These are phyloP conservation scores for Chlorella sp. DNA, from an alignment of 139 green algal species.

Conservation along the genomic window DNA sequence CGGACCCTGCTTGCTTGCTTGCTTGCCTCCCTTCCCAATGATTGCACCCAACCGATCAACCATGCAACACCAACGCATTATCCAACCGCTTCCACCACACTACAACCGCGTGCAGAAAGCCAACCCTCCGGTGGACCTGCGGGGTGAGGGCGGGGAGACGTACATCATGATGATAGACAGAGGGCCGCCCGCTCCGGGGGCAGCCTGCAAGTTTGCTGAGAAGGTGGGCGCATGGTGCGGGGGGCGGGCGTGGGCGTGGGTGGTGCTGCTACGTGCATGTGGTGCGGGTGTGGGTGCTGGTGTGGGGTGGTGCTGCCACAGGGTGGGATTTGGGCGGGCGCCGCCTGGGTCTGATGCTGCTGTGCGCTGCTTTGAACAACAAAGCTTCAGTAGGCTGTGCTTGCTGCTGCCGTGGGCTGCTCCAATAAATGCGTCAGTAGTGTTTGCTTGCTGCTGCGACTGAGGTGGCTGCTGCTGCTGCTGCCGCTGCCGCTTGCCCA, in stretches of 20 bases:
- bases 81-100: background rate
- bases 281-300: too few species aligned
- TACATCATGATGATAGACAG: constrained; percentile 78
- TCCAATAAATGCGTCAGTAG: background rate
- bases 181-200: constrained; percentile 17
- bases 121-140: constrained; percentile 39
- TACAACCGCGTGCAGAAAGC: constrained; percentile 44
- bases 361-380: background rate
- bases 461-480: too few species aligned
- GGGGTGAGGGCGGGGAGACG: constrained; percentile 23
- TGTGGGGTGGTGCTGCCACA: too few species aligned
- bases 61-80: background rate
- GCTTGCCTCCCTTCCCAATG: too few species aligned
- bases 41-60: background rate
- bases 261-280: too few species aligned
- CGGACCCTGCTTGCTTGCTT: too few species aligned
- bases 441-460: too few species aligned
- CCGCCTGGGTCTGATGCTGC: too few species aligned
- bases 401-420: background rate
- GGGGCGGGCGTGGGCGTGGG: too few species aligned
- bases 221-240: constrained; percentile 57
- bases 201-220: constrained; percentile 88
- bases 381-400: background rate
- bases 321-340: too few species aligned
- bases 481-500: background rate